Evolutionary conservation across 805 yeast genomes (phyloP).

Genomic region (Wickerhamomyces strasburgensis): DNA sequence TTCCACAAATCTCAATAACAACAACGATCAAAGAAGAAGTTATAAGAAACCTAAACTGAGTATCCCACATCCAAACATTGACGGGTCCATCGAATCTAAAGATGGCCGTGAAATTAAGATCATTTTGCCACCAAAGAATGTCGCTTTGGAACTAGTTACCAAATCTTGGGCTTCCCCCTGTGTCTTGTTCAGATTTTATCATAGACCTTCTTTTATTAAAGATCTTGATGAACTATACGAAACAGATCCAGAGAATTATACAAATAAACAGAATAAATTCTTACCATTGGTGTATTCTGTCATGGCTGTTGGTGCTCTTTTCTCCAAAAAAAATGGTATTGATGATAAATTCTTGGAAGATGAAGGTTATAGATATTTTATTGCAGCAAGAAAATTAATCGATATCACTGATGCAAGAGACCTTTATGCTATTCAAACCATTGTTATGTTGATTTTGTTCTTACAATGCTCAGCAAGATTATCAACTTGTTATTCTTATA

Average conservation of each 20-base stretch:
- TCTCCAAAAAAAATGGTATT: conserved; percentile 43
- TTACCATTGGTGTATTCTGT: conserved; percentile 79
- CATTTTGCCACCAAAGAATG: conserved; percentile 68
- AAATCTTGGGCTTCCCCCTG: conserved; percentile 85
- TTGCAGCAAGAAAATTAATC: conserved; percentile 72
- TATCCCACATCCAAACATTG: conserved; percentile 28
- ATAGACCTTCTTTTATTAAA: conserved; percentile 71
- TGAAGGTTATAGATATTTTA: conserved; percentile 76
- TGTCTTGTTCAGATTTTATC: conserved; percentile 79
- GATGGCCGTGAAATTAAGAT: conserved; percentile 48
- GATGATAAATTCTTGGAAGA: conserved; percentile 44
- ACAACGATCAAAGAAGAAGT: conserved; percentile 1
- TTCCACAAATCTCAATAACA: conserved; percentile 1
- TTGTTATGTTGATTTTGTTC: conserved; percentile 81
- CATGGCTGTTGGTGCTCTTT: conserved; percentile 84
- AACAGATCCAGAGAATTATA: conserved; percentile 64
- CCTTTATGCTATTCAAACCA: conserved; percentile 74
- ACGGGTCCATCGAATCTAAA: conserved; percentile 35
- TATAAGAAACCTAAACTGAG: conserved; percentile 15
- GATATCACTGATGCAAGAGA: conserved; percentile 82
- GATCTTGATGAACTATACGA: conserved; percentile 74
- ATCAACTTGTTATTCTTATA: conserved; percentile 83
- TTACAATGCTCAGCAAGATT: conserved; percentile 84
- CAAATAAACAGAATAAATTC: conserved; percentile 68
- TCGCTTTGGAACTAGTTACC: conserved; percentile 64